Evolutionary conservation across 164 flowering plant genomes (phyloP).

Genomic region (Sedum album): DNA sequence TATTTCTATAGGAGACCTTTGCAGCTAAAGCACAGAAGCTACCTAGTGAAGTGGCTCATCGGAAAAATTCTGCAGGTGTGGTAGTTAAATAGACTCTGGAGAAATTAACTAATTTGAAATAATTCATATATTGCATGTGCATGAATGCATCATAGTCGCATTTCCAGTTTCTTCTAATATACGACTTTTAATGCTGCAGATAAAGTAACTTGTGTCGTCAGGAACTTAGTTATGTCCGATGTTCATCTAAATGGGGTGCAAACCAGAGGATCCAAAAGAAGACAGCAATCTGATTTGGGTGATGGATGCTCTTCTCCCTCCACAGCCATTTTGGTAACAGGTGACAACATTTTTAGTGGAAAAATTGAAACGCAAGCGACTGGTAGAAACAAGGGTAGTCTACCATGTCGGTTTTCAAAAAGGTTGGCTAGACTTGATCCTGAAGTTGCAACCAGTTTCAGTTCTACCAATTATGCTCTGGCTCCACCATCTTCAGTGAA

Average conservation of each 20-base stretch:
- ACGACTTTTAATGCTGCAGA: slow-evolving; percentile 8
- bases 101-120: not conserved
- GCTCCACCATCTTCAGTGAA: not conserved
- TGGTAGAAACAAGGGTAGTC: not conserved
- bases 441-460: not conserved
- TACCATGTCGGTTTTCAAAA: slow-evolving; percentile 1
- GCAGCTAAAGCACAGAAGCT: slow-evolving; percentile 19
- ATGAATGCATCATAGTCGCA: not conserved
- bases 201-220: slow-evolving; percentile 10
- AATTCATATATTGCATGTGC: not conserved
- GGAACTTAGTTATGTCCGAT: slow-evolving; percentile 8
- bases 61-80: slow-evolving; percentile 17
- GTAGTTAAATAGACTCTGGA: not conserved
- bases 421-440: slow-evolving; percentile 1
- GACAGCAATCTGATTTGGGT: not conserved
- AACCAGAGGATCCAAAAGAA: slow-evolving; percentile 8
- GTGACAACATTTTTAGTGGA: not conserved
- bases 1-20: slow-evolving; percentile 13
- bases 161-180: slow-evolving; percentile 5
- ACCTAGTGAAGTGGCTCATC: slow-evolving; percentile 8
- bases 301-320: not conserved
- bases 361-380: not conserved
- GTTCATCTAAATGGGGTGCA: slow-evolving; percentile 1
- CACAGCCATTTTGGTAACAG: not conserved
- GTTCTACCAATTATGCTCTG: not conserved